Percentiles rank a stretch among this genome's conserved stretches.
phyloP scores from a whole-genome alignment of 2,329 filamentous ascomycete genomes.

The Hirsutella thompsonii region DNA sequence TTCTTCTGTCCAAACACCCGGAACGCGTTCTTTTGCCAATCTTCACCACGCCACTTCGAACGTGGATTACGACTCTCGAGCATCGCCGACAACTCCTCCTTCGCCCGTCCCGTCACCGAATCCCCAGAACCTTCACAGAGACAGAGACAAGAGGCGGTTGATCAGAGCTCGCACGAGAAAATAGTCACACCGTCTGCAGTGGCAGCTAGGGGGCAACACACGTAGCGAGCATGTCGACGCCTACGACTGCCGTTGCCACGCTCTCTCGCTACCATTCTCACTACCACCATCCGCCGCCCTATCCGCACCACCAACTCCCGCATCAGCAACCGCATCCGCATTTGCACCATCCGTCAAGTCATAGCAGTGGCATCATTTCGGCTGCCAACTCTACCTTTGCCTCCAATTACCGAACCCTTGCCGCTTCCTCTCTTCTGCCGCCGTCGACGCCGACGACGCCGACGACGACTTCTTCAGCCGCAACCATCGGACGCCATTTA shows the following conservation, averaged over 20 bases:
- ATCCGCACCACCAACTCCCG: slow-evolving; percentile 25
- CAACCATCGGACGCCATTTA: slow-evolving; percentile 12
- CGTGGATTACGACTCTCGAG: no score
- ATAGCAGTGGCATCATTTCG: slow-evolving; percentile 9
- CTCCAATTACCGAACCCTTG: slow-evolving; percentile 13
- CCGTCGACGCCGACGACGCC: slow-evolving; percentile 10
- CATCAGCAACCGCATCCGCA: no score
- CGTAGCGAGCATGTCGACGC: slow-evolving; percentile 55
- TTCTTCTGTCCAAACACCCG: no score
- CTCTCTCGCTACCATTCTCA: slow-evolving; percentile 55
- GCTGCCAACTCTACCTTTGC: slow-evolving; percentile 10
- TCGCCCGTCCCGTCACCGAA: no score
- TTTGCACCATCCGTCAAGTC: no score
- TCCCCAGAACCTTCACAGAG: no score
- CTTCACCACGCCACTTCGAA: no score
- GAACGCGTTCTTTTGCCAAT: no score
- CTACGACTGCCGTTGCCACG: slow-evolving; percentile 63
- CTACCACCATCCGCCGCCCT: slow-evolving; percentile 49
- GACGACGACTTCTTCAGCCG: slow-evolving; percentile 12
- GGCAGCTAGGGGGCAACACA: slow-evolving; percentile 1
- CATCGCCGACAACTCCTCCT: no score
- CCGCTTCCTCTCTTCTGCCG: no score
- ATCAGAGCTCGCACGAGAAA: not conserved
- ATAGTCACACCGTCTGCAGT: slow-evolving; percentile 1
- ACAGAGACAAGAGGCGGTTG: not conserved